Base-by-base conservation (phyloP, 306 rosid species). In the Canavalia ensiformis region DNA sequence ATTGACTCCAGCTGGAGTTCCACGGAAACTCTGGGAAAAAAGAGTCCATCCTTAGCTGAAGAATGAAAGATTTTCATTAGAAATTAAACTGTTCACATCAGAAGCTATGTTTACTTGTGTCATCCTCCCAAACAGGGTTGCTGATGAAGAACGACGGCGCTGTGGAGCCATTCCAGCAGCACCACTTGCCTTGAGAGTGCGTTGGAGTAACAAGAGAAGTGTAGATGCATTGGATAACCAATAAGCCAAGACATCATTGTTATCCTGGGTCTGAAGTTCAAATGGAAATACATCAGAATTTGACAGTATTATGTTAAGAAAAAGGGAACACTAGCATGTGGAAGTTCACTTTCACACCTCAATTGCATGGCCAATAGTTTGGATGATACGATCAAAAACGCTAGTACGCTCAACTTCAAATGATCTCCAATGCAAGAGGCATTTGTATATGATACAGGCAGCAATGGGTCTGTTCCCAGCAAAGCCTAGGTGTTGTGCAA, bases 141-240 rank as follows among this genome's bases (percentile, higher is more conserved):
- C 84, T 33, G 90, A 89, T 63, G 87, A 84, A 47, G 88, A 89
- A 74, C 87, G 86, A 65, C 84, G 82, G 74, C 86, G 88, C 46
- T 87, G 92, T 1, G 89, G 89, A 59, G 90, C 87, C 92, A 89
- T 89, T 77, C 92, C 88, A 63, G 88, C 90, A 47, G 88, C 90
- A 80, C 90, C 86, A 58, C 90, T 83, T 56, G 92, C 92, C 75
- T 89, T 89, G 80, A 87, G 87, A 9, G 90, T 89, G 79, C 86
- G 88, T 78, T 87, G 90, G 79, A 84, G 90, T 80, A 87, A 84
- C 81, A 89, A 73, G 75, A 84, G 83, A 80, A 89, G 92, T 74
- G 87, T 87, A 7, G 90, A 89, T 63, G 89, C 90, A 89, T 82
- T 84, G 83, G 89, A 87, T 80, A 87, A 77, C 92, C 88, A 89